These are phyloP conservation scores for Aureobasidium sp. DNA, from an alignment of 2,329 filamentous ascomycete genomes.

Conservation along the genomic window DNA sequence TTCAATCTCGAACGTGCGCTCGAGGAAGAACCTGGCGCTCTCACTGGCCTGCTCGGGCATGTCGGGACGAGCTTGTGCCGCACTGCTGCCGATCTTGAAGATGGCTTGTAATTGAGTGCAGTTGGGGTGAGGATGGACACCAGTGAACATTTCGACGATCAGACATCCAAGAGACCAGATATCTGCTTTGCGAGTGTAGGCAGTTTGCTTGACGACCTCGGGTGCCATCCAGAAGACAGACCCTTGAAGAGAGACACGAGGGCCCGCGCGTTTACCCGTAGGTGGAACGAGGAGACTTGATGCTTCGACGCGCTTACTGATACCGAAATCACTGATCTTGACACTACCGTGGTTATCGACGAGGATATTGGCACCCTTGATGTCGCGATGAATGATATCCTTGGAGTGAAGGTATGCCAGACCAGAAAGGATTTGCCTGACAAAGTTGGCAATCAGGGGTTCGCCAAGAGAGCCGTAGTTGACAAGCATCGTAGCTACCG, in stretches of 20 bases:
- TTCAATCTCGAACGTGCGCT: conserved; percentile 89
- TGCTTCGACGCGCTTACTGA: conserved; percentile 93
- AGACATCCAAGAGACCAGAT: conserved; percentile 97
- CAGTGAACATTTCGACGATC: conserved; percentile 99
- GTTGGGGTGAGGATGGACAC: conserved; percentile 90
- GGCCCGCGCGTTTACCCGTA: conserved; percentile 44
- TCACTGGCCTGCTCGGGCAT: conserved; percentile 79
- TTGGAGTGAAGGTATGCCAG: conserved; percentile 87
- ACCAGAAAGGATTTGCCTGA: conserved; percentile 87
- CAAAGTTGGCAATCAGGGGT: conserved; percentile 89
- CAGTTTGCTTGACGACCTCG: conserved; percentile 95
- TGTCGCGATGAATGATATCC: conserved; percentile 97
- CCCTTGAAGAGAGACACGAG: conserved; percentile 76
- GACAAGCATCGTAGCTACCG: conserved; percentile 96
- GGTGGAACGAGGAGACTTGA: conserved; percentile 37
- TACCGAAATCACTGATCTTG: conserved; percentile 98
- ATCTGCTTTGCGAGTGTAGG: conserved; percentile 95
- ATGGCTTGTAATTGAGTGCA: conserved; percentile 96
- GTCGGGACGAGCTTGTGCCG: conserved; percentile 53
- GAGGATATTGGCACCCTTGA: conserved; percentile 97
- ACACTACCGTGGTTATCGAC: conserved; percentile 98
- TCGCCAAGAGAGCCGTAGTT: conserved; percentile 94
- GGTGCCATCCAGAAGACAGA: conserved; percentile 99
- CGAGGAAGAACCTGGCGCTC: conserved; percentile 76
- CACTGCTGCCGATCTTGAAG: conserved; percentile 75